phyloP scores from a whole-genome alignment of 2,329 filamentous ascomycete genomes.

The Dactylellina parvicollis region DNA sequence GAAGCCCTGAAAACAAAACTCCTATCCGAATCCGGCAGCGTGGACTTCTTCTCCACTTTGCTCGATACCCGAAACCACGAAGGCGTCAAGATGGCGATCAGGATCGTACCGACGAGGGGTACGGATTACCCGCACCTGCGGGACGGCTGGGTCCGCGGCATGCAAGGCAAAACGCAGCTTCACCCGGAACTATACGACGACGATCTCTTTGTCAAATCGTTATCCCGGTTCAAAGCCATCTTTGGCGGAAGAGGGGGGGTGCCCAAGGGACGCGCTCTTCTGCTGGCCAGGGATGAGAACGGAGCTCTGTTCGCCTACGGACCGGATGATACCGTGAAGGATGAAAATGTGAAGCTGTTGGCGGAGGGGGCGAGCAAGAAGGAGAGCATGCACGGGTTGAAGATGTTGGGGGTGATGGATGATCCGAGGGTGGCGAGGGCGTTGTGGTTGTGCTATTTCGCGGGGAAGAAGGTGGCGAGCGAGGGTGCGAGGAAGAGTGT shows the following conservation, averaged over 20 bases:
- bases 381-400: slow-evolving; percentile 62
- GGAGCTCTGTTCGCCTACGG: slow-evolving; percentile 70
- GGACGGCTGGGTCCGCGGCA: slow-evolving; percentile 87
- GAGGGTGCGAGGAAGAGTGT: slow-evolving; percentile 82
- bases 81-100: slow-evolving; percentile 78
- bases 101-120: slow-evolving; percentile 88
- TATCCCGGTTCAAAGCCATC: slow-evolving; percentile 81
- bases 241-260: slow-evolving; percentile 78
- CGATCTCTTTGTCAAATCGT: slow-evolving; percentile 77
- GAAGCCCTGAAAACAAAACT: slow-evolving; percentile 75
- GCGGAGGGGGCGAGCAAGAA: slow-evolving; percentile 61
- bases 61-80: slow-evolving; percentile 57
- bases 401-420: slow-evolving; percentile 73
- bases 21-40: slow-evolving; percentile 74
- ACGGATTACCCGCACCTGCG: slow-evolving; percentile 93
- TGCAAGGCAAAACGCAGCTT: slow-evolving; percentile 68
- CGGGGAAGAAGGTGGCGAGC: slow-evolving; percentile 84
- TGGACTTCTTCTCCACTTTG: slow-evolving; percentile 59
- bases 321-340: slow-evolving; percentile 69
- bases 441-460: slow-evolving; percentile 90
- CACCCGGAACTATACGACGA: slow-evolving; percentile 68
- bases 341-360: slow-evolving; percentile 60
- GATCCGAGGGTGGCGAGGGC: slow-evolving; percentile 84
- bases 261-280: slow-evolving; percentile 79
- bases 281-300: slow-evolving; percentile 73